Conservation (phyloP, 1,284 basidiomycete species). For the Phlebopus sp. region DNA sequence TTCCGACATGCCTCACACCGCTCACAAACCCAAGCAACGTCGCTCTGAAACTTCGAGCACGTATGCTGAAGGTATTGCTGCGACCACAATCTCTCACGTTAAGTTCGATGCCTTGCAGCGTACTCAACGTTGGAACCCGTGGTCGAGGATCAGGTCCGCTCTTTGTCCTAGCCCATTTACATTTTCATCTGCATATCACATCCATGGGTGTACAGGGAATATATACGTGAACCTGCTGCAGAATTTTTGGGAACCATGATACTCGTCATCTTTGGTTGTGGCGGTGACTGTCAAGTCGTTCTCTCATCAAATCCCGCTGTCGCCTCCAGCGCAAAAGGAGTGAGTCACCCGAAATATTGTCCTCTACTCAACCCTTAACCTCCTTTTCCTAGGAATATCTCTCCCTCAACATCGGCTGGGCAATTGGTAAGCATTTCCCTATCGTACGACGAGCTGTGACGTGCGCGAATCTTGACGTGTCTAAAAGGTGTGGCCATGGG, state of each 20-base stretch:
- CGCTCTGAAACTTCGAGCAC: constrained; percentile 17
- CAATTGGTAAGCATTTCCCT: constrained; percentile 41
- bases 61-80: constrained; percentile 9
- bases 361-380: constrained; percentile 1
- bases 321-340: constrained; percentile 55
- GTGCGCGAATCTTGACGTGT: constrained; percentile 2
- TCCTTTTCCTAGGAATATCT: constrained; percentile 46
- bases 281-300: constrained; percentile 61
- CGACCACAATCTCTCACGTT: constrained; percentile 5
- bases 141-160: constrained; percentile 55
- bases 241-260: constrained; percentile 70
- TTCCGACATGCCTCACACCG: constrained; percentile 19
- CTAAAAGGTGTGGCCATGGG: constrained; percentile 51
- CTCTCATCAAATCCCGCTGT: constrained; percentile 53
- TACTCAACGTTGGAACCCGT: constrained; percentile 46
- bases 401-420: constrained; percentile 68
- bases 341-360: constrained; percentile 36
- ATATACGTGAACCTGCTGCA: constrained; percentile 59
- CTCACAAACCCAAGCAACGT: constrained; percentile 15
- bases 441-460: constrained; percentile 1
- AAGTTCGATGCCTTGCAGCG: constrained; percentile 26
- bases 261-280: constrained; percentile 63
- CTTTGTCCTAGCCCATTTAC: not conserved
- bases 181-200: not conserved
- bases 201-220: constrained; percentile 29